Conservation (phyloP, 768 basidiomycete genomes). For the Thelephora ganbajun region DNA sequence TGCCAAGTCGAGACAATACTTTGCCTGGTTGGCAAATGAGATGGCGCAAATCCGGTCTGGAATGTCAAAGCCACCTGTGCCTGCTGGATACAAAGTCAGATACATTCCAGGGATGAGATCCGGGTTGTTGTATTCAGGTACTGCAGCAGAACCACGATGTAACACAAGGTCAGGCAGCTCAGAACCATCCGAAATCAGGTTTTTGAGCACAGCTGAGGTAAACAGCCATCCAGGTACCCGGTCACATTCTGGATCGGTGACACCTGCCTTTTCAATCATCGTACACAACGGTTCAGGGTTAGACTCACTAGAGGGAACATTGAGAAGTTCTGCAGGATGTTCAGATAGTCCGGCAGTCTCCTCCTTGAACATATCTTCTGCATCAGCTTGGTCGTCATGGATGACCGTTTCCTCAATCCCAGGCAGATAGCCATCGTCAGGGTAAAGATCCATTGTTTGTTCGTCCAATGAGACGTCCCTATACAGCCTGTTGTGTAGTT, state of each 20-base stretch:
- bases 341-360: slow-evolving; percentile 17
- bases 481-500: slow-evolving; percentile 13
- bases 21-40: neutral
- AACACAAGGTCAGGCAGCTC: slow-evolving; percentile 14
- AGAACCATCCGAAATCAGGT: slow-evolving; percentile 4
- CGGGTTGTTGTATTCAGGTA: slow-evolving; percentile 20
- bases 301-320: neutral
- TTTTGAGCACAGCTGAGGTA: slow-evolving; percentile 14
- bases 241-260: slow-evolving; percentile 17
- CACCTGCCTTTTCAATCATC: slow-evolving; percentile 16
- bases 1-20: neutral
- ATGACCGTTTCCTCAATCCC: slow-evolving; percentile 6
- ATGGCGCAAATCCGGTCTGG: neutral
- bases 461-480: neutral
- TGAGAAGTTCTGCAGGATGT: slow-evolving; percentile 12
- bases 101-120: slow-evolving; percentile 17
- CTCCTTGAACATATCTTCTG: slow-evolving; percentile 8
- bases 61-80: too few relatives aligned
- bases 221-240: slow-evolving; percentile 12
- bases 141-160: slow-evolving; percentile 8
- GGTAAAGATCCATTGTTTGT: neutral
- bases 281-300: slow-evolving; percentile 2
- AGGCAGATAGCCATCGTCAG: neutral
- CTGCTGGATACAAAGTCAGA: slow-evolving; percentile 19
- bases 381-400: slow-evolving; percentile 6